Conservation (phyloP, 805 yeast genomes). For the Brettanomyces bruxellensis region DNA sequence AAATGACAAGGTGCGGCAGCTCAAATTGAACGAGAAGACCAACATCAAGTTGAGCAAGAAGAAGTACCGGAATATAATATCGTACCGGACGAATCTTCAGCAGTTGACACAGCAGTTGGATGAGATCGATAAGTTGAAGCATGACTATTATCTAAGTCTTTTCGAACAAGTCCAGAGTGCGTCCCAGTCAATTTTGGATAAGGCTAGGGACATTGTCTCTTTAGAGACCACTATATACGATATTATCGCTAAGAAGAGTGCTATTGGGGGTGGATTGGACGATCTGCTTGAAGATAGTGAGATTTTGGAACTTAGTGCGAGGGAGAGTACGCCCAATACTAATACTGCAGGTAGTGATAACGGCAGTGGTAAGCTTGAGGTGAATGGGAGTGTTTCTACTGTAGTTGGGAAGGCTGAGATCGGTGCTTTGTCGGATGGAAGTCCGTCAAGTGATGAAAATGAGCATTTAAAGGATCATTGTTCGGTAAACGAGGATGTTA, state of each 20-base stretch:
- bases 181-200: constrained; percentile 42
- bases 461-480: neutral
- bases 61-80: constrained; percentile 54
- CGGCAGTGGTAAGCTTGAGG: too few species aligned
- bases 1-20: constrained; percentile 38
- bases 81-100: constrained; percentile 57
- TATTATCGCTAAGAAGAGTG: constrained; percentile 73
- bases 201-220: constrained; percentile 56
- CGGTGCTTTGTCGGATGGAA: too few species aligned
- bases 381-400: too few species aligned
- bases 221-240: constrained; percentile 79
- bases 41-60: constrained; percentile 50
- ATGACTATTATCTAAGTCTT: constrained; percentile 61
- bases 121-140: constrained; percentile 67
- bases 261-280: constrained; percentile 84
- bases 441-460: neutral
- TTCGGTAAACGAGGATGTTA: neutral
- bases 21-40: constrained; percentile 53
- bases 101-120: constrained; percentile 69
- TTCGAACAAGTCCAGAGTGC: constrained; percentile 54
- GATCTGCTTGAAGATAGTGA: constrained; percentile 21
- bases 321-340: too few species aligned
- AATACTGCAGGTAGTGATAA: too few species aligned
- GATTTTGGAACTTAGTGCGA: neutral
- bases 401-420: too few species aligned